phyloP scores from a whole-genome alignment of 306 rosid genomes.

The Prunus davidiana region DNA sequence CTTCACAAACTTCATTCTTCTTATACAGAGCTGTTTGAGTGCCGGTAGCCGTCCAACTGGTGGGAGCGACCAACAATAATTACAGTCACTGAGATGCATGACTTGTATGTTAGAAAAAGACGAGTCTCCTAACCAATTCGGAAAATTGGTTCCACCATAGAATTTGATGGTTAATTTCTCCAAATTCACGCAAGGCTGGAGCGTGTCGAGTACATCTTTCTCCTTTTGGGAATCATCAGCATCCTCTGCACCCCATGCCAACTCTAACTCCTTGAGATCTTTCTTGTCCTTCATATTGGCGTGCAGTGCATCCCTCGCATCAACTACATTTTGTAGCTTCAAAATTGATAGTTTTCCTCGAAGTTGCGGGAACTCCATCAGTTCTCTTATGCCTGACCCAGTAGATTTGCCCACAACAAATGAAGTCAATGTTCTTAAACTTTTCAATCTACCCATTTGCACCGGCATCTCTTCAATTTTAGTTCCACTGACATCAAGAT shows the following conservation, averaged over 20 bases:
- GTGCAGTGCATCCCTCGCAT: slow-evolving; percentile 7
- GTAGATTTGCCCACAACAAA: neutral
- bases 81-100: too few species aligned
- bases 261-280: neutral
- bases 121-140: too few species aligned
- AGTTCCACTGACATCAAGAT: too few species aligned
- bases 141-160: too few species aligned
- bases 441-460: neutral
- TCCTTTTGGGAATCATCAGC: neutral
- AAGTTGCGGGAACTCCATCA: neutral
- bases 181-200: slow-evolving; percentile 16
- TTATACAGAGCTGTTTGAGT: too few species aligned
- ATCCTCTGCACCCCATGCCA: neutral
- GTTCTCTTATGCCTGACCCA: neutral
- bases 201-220: neutral
- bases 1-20: too few species aligned
- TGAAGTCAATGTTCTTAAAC: neutral
- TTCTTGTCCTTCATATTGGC: slow-evolving; percentile 9
- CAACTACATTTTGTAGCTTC: slow-evolving; percentile 6
- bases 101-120: too few species aligned
- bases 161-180: neutral
- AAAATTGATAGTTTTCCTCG: slow-evolving; percentile 9
- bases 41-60: too few species aligned
- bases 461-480: neutral
- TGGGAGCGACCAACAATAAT: too few species aligned